Conservation (phyloP, 2,329 filamentous ascomycete genomes). For the Xylaria digitata region DNA sequence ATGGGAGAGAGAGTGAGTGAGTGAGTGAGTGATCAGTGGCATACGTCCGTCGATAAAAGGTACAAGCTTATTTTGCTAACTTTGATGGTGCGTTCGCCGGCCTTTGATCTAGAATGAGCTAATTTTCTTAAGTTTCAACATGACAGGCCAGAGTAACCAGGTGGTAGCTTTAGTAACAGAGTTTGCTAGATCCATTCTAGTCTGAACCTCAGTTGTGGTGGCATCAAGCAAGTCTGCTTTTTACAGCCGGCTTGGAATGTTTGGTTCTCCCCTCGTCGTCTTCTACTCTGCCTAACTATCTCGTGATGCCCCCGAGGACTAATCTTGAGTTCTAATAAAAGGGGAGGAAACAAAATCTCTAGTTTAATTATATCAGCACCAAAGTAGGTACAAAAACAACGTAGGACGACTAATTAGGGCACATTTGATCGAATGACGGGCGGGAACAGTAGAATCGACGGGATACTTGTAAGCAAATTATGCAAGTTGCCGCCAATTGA, state of each 20-base stretch:
- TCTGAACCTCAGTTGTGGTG: conserved; percentile 16
- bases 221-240: background rate
- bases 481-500: conserved; percentile 57
- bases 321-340: background rate
- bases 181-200: conserved; percentile 19
- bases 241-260: background rate
- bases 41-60: conserved; percentile 9
- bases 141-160: conserved; percentile 10
- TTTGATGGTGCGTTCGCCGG: conserved; percentile 5
- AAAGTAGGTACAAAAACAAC: conserved; percentile 36
- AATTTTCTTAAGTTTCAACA: conserved; percentile 18
- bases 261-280: background rate
- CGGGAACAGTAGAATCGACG: conserved; percentile 49
- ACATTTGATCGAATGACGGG: conserved; percentile 50
- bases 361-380: conserved; percentile 2
- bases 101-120: background rate
- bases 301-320: background rate
- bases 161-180: conserved; percentile 8
- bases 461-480: conserved; percentile 50
- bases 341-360: background rate
- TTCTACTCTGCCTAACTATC: background rate
- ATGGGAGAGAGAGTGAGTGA: conserved; percentile 22
- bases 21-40: background rate
- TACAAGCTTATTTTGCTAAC: conserved; percentile 3
- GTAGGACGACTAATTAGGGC: conserved; percentile 39